Evolutionary conservation across 1,284 basidiomycete species (phyloP), one percentile per base, ranked within the genome.

Genomic region (Stygiomarasmius scandens): DNA sequence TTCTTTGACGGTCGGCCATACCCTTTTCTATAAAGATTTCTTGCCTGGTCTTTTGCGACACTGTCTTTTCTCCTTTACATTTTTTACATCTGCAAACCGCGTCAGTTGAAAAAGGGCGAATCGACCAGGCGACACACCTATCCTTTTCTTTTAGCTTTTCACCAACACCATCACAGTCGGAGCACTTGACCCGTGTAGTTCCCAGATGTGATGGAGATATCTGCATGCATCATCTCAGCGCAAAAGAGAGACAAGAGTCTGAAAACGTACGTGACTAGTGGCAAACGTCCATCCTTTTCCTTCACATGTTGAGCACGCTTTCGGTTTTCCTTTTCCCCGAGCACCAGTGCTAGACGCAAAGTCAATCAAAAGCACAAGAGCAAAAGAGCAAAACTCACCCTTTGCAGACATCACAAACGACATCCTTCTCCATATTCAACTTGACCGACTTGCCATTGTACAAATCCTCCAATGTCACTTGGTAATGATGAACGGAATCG

Each of bases 391-490:
- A 34, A 32, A 74, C 84, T 55, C 65, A 92, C 85, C 95, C 96
- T 70, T 89, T 85, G 72, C 96, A 99, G 5, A 77, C 73, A 22
- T 78, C 78, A 72, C 96, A 98, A 5, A 92, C 76, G 12, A 90
- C 77, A 69, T 95, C 88, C 67, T 93, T 89, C 72, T 96, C 92
- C 76, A 98, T 85, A 65, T 89, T 92, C 78, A 98, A 89, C 68
- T 90, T 91, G 49, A 96, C 89, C 14, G 84, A 84, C 72, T 95
- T 96, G 32, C 96, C 96, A 59, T 90, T 92, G 74, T 95, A 98
- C 25, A 96, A 78, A 70, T 98, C 96, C 71, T 97, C 95, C 34
- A 99, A 80, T 3, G 91, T 89, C 57, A 98, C 93, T 19, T 91
- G 81, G 69, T 96, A 92, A 2, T 87, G 84, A 61, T 97, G 87